These are phyloP conservation scores for Trichoderma asperellum DNA, from an alignment of 2,329 filamentous ascomycete species.

Conservation along the genomic window DNA sequence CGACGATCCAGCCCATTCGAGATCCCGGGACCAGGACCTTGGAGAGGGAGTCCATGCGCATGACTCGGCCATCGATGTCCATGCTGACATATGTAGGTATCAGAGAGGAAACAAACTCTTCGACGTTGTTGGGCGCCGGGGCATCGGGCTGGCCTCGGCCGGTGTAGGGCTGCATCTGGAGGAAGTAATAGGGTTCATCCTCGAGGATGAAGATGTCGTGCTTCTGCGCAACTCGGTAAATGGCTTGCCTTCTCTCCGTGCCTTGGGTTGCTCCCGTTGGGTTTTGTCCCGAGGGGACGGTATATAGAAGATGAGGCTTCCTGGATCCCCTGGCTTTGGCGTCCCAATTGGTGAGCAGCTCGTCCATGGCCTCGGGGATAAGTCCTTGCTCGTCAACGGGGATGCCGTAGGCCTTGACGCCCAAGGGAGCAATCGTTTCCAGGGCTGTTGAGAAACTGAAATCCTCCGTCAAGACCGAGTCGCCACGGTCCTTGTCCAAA, in stretches of 20 bases:
- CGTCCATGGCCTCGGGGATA: slow-evolving; percentile 56
- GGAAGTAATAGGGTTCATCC: slow-evolving; percentile 93
- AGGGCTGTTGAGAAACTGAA: slow-evolving; percentile 83
- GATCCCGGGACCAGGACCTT: slow-evolving; percentile 87
- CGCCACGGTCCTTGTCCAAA: slow-evolving; percentile 67
- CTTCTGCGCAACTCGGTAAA: slow-evolving; percentile 79
- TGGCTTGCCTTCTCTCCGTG: slow-evolving; percentile 64
- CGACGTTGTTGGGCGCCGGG: slow-evolving; percentile 62
- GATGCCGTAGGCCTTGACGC: slow-evolving; percentile 56
- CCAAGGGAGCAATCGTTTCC: slow-evolving; percentile 60
- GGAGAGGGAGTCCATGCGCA: slow-evolving; percentile 91
- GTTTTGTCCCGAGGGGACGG: slow-evolving; percentile 79
- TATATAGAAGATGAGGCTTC: slow-evolving; percentile 62
- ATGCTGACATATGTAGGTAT: slow-evolving; percentile 75
- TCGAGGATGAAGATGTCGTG: slow-evolving; percentile 88
- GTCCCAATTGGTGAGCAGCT: slow-evolving; percentile 56
- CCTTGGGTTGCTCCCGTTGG: slow-evolving; percentile 86
- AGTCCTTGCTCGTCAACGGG: slow-evolving; percentile 59
- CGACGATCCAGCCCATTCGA: slow-evolving; percentile 87
- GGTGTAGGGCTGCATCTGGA: slow-evolving; percentile 81
- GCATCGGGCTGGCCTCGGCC: slow-evolving; percentile 54
- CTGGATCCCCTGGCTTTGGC: slow-evolving; percentile 47
- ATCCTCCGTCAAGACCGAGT: slow-evolving; percentile 83
- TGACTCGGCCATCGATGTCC: slow-evolving; percentile 83
- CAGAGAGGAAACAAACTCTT: slow-evolving; percentile 69